Evolutionary conservation across 495 filamentous ascomycete species (phyloP).

Genomic region (Xylaria scruposa): DNA sequence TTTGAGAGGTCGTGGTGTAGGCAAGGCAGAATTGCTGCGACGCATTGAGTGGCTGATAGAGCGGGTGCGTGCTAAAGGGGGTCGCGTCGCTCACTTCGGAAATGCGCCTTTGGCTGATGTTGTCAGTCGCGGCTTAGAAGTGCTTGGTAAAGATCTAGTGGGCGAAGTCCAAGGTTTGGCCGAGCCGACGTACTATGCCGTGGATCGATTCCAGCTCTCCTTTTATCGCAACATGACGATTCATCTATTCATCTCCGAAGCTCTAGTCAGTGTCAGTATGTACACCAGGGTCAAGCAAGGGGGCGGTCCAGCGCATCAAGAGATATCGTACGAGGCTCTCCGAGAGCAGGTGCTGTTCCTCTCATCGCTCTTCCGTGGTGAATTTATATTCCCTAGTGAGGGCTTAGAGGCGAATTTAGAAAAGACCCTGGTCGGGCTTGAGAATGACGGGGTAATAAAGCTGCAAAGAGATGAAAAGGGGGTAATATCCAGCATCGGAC

Average conservation of each 20-base stretch:
- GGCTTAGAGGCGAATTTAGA: constrained; percentile 80
- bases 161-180: constrained; percentile 77
- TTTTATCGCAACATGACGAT: constrained; percentile 99
- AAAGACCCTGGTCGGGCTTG: constrained; percentile 75
- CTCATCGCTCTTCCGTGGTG: constrained; percentile 89
- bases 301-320: constrained; percentile 79
- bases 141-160: constrained; percentile 86
- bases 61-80: constrained; percentile 82
- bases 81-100: constrained; percentile 92
- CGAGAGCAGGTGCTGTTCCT: constrained; percentile 83
- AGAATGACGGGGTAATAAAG: constrained; percentile 79
- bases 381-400: constrained; percentile 94
- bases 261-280: constrained; percentile 85
- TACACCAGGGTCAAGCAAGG: constrained; percentile 90
- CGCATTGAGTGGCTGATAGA: constrained; percentile 90
- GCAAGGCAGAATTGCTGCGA: constrained; percentile 81
- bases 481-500: constrained; percentile 67
- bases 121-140: constrained; percentile 88
- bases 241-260: constrained; percentile 92
- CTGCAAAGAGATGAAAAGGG: constrained; percentile 64
- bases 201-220: constrained; percentile 93
- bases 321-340: constrained; percentile 74
- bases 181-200: constrained; percentile 90
- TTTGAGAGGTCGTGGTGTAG: constrained; percentile 88
- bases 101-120: constrained; percentile 76